These are phyloP conservation scores for Psilocybe azurescens DNA, from an alignment of 768 basidiomycete species.

Conservation along the genomic window DNA sequence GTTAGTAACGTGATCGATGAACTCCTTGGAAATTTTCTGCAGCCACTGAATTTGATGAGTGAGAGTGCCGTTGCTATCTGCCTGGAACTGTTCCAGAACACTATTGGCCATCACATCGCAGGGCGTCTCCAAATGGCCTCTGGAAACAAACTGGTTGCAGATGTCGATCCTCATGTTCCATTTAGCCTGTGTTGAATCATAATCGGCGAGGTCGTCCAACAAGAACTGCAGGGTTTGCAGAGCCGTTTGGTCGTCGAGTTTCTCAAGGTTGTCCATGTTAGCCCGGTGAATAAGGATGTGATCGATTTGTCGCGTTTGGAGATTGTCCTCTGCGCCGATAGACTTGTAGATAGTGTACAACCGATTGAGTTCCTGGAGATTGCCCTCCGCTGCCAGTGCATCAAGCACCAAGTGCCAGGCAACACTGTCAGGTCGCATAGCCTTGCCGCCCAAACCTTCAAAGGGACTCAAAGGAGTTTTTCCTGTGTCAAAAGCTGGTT, in stretches of 20 bases:
- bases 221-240: constrained; percentile 29
- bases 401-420: constrained; percentile 70
- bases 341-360: constrained; percentile 48
- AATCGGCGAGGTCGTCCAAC: constrained; percentile 16
- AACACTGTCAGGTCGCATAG: constrained; percentile 50
- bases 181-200: constrained; percentile 8
- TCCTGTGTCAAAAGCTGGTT: constrained; percentile 59
- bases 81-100: constrained; percentile 16
- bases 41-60: constrained; percentile 19
- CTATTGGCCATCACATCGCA: constrained; percentile 21
- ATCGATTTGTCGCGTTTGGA: constrained; percentile 41
- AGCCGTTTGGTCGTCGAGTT: constrained; percentile 22
- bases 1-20: constrained; percentile 30
- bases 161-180: constrained; percentile 29
- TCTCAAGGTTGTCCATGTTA: constrained; percentile 34
- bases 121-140: constrained; percentile 34
- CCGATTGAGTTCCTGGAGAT: constrained; percentile 60
- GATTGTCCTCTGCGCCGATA: constrained; percentile 38
- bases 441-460: constrained; percentile 40
- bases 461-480: constrained; percentile 39
- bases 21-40: constrained; percentile 22
- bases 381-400: constrained; percentile 52
- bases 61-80: neutral
- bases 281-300: constrained; percentile 46
- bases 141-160: constrained; percentile 31